These are phyloP conservation scores for Magnusiomyces sp. DNA, from an alignment of 1,139 yeast species.

Conservation along the genomic window DNA sequence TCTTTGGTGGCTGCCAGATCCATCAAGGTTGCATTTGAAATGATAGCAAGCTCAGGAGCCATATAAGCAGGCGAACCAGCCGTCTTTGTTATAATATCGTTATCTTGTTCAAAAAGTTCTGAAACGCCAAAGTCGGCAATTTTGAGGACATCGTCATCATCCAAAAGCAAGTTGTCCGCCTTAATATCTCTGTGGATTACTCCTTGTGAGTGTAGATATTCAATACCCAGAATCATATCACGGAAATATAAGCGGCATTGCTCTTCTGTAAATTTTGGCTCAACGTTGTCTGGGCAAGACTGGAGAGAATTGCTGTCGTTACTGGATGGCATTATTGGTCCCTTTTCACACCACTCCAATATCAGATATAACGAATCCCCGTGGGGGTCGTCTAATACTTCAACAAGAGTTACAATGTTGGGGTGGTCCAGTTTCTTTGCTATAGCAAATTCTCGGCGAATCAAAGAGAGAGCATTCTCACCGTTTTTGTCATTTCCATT, in stretches of 20 bases:
- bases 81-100: slow-evolving; percentile 43
- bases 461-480: slow-evolving; percentile 26
- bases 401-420: slow-evolving; percentile 77
- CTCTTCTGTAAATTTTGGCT: slow-evolving; percentile 38
- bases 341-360: slow-evolving; percentile 59
- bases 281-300: slow-evolving; percentile 13
- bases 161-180: slow-evolving; percentile 80
- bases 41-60: slow-evolving; percentile 72
- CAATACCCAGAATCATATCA: slow-evolving; percentile 82
- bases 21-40: slow-evolving; percentile 11
- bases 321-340: slow-evolving; percentile 30
- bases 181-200: slow-evolving; percentile 93
- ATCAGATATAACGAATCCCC: slow-evolving; percentile 63
- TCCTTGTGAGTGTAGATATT: slow-evolving; percentile 86
- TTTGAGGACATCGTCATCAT: slow-evolving; percentile 69
- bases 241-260: slow-evolving; percentile 47
- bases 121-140: slow-evolving; percentile 95
- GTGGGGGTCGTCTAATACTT: slow-evolving; percentile 67
- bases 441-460: slow-evolving; percentile 76
- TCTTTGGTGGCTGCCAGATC: slow-evolving; percentile 18
- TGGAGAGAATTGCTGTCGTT: background rate
- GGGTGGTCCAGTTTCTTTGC: slow-evolving; percentile 73
- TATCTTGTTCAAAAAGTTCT: slow-evolving; percentile 48
- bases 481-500: background rate
- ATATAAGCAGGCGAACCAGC: slow-evolving; percentile 84